phyloP scores from a whole-genome alignment of 495 filamentous ascomycete genomes.

The Apiosordaria backusii region DNA sequence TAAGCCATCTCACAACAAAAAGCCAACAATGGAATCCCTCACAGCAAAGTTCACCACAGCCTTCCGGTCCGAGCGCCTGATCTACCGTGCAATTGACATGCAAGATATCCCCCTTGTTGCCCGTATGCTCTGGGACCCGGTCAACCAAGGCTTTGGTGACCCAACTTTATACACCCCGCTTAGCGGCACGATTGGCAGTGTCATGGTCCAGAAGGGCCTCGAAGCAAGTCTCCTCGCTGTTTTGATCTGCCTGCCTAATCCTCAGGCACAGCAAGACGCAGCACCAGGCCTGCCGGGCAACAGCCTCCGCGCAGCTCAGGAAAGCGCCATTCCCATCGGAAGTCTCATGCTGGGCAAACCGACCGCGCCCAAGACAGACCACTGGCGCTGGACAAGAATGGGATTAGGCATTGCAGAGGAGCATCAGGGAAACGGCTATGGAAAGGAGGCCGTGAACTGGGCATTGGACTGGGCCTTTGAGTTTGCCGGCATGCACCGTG shows the following conservation, averaged over 20 bases:
- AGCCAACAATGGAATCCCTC: slow-evolving; percentile 11
- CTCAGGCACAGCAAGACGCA: neutral
- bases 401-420: slow-evolving; percentile 33
- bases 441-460: slow-evolving; percentile 47
- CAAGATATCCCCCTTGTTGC: slow-evolving; percentile 18
- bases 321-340: slow-evolving; percentile 22
- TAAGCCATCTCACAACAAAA: slow-evolving; percentile 3
- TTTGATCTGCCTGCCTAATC: slow-evolving; percentile 31
- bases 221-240: slow-evolving; percentile 25
- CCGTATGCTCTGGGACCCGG: slow-evolving; percentile 12
- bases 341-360: slow-evolving; percentile 24
- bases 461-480: slow-evolving; percentile 44
- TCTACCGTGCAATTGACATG: slow-evolving; percentile 33
- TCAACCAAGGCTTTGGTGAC: slow-evolving; percentile 20
- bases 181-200: slow-evolving; percentile 7
- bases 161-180: slow-evolving; percentile 12
- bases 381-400: slow-evolving; percentile 36
- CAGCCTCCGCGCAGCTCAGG: neutral
- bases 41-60: slow-evolving; percentile 8
- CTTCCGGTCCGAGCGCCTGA: slow-evolving; percentile 32
- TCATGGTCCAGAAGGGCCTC: slow-evolving; percentile 19
- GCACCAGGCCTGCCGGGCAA: neutral
- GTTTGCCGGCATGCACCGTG: slow-evolving; percentile 39
- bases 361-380: slow-evolving; percentile 10
- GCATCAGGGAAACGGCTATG: slow-evolving; percentile 45